Conservation (phyloP, 2,329 filamentous ascomycete species). For the Colletotrichum magnum region DNA sequence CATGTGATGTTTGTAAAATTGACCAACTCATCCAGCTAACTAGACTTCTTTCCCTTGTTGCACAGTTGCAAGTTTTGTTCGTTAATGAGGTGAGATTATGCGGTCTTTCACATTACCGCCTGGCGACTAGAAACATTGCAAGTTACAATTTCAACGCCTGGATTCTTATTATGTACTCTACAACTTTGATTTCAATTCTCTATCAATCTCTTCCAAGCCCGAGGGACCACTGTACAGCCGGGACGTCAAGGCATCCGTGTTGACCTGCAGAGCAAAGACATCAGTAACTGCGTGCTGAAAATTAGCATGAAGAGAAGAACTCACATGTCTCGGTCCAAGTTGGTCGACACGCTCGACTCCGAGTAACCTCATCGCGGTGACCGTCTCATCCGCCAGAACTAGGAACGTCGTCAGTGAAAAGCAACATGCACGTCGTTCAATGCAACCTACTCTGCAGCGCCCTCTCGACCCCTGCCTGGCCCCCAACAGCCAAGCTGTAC, state of each 20-base stretch:
- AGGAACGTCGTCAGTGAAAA: not conserved
- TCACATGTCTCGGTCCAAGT: slow-evolving; percentile 44
- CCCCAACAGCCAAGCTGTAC: slow-evolving; percentile 65
- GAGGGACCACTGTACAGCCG: slow-evolving; percentile 42
- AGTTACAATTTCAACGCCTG: too few species aligned
- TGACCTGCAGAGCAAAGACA: slow-evolving; percentile 21
- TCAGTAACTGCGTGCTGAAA: not conserved
- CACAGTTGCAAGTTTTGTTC: too few species aligned
- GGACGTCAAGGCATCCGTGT: slow-evolving; percentile 38
- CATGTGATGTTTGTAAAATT: too few species aligned
- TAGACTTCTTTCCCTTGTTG: too few species aligned
- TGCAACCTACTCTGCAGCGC: slow-evolving; percentile 66
- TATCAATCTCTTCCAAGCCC: slow-evolving; percentile 43
- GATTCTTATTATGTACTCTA: not conserved
- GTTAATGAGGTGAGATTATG: too few species aligned
- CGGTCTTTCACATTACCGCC: too few species aligned
- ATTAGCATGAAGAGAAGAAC: not conserved
- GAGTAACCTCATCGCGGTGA: slow-evolving; percentile 46
- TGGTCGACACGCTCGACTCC: slow-evolving; percentile 44
- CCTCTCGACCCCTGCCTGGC: slow-evolving; percentile 68
- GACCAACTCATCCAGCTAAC: too few species aligned
- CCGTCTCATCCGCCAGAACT: slow-evolving; percentile 47
- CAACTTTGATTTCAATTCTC: slow-evolving; percentile 22
- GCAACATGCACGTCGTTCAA: fast-evolving
- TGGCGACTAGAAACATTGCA: too few species aligned